Base-by-base conservation (phyloP, 306 rosid genomes). In the Fragaria vesca region DNA sequence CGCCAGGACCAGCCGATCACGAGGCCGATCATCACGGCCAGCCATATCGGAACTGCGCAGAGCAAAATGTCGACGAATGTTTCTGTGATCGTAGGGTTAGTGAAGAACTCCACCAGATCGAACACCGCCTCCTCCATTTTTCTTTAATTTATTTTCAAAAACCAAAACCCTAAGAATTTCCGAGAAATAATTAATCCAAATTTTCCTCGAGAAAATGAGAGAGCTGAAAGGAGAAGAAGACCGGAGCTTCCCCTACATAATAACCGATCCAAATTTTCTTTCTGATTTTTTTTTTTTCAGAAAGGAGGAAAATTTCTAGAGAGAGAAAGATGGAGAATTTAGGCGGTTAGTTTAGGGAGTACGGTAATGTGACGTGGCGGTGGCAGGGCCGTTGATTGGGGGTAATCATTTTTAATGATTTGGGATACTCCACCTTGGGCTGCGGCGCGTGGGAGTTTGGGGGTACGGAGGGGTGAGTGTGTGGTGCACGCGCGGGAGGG, bases 1-100 rank as follows among this genome's bases (percentile, higher is more conserved):
- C 97, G 78, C 99, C 99, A 96, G 1, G 98, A 87, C 99, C 99
- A 96, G 0, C 99, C 98, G 87, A 96, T 91, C 3, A 85, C 73
- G 36, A 96, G 67, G 15, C 99, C 99, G 71, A 96, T 96, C 99
- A 90, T 96, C 18, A 96, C 98, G 12, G 99, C 96, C 2, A 96
- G 80, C 99, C 99, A 96, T 85, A 96, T 96, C 85, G 99, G 99
- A 12, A 93, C 99, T 45, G 96, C 88, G 52, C 98, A 96, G 15
- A 96, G 89, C 86, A 96, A 77, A 81, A 96, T 91, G 89, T 96
- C 98, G 89, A 96, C 88, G 66, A 96, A 87, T 91, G 98, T 96
- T 72, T 96, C 99, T 12, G 93, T 82, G 45, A 96, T 83, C 38
- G 97, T 83, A 60, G 99, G 99, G 81, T 83, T 91, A 85, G 83